phyloP scores from a whole-genome alignment of 306 rosid genomes.

The Quercus ilex region DNA sequence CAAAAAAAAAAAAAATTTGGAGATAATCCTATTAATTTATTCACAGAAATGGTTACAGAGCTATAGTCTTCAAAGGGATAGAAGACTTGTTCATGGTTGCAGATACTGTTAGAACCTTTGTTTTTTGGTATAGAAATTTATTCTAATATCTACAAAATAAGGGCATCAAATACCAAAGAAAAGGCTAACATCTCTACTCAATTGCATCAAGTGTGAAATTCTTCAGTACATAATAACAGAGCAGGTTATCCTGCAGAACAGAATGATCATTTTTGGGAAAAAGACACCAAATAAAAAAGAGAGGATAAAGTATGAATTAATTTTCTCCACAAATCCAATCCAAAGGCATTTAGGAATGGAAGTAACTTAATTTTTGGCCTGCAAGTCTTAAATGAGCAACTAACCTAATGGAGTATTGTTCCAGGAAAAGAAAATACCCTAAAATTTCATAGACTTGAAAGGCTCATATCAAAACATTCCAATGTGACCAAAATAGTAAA shows the following conservation, averaged over 20 bases:
- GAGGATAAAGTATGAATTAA: not conserved
- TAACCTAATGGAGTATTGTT: not conserved
- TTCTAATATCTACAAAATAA: no score
- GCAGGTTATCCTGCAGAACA: not conserved
- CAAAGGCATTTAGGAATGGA: not conserved
- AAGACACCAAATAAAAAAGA: not conserved
- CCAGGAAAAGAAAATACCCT: no score
- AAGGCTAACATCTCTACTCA: not conserved
- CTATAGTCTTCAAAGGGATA: no score
- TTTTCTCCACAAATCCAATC: not conserved
- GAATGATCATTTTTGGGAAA: not conserved
- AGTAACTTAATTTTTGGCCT: not conserved
- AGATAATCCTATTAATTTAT: not conserved
- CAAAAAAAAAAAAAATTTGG: not conserved
- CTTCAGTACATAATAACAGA: not conserved
- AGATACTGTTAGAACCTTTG: no score
- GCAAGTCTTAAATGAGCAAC: not conserved
- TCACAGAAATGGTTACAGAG: no score
- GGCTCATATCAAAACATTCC: not conserved
- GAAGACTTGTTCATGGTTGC: no score
- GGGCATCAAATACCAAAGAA: no score
- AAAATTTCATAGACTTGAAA: not conserved
- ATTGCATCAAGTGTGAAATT: not conserved
- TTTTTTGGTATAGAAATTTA: no score
- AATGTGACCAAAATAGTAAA: not conserved